Evolutionary conservation across 331 rosid species (phyloP).

Genomic region (Quercus tomentella): DNA sequence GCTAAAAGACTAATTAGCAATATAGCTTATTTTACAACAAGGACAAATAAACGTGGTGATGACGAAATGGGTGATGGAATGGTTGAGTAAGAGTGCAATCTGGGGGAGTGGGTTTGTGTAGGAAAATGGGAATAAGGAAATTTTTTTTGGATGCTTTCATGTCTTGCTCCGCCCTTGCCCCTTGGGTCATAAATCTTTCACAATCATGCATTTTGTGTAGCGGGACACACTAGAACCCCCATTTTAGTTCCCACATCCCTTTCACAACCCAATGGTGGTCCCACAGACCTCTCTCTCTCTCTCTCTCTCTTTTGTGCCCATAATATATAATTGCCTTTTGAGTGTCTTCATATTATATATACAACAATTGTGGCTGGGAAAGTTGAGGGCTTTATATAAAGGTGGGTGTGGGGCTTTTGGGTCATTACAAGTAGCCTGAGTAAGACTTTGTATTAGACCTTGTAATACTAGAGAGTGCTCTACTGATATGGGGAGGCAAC

Average conservation of each 20-base stretch:
- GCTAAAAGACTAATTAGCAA: slow-evolving; percentile 1
- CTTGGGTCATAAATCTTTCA: slow-evolving; percentile 39
- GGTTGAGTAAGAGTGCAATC: slow-evolving; percentile 90
- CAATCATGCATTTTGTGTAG: slow-evolving; percentile 43
- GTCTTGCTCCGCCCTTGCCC: slow-evolving; percentile 26
- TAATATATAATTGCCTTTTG: neutral
- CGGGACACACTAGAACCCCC: slow-evolving; percentile 45
- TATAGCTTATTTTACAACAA: slow-evolving; percentile 13
- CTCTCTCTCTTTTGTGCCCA: slow-evolving; percentile 15
- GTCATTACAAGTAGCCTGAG: slow-evolving; percentile 48
- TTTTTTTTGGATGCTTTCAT: slow-evolving; percentile 24
- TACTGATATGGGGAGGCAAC: slow-evolving; percentile 85
- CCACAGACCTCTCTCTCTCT: slow-evolving; percentile 37
- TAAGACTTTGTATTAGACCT: slow-evolving; percentile 27
- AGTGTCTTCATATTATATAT: neutral
- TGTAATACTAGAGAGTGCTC: neutral
- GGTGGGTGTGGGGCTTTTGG: slow-evolving; percentile 60
- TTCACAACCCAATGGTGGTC: slow-evolving; percentile 66
- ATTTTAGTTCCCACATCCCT: slow-evolving; percentile 57
- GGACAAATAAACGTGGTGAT: slow-evolving; percentile 76
- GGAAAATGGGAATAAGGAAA: slow-evolving; percentile 29
- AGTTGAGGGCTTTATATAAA: slow-evolving; percentile 53
- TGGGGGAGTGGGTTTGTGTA: slow-evolving; percentile 38
- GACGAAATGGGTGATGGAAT: slow-evolving; percentile 67
- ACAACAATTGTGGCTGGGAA: slow-evolving; percentile 28